phyloP scores from a whole-genome alignment of 176 grass and related monocot species.

The Oryza rufipogon region DNA sequence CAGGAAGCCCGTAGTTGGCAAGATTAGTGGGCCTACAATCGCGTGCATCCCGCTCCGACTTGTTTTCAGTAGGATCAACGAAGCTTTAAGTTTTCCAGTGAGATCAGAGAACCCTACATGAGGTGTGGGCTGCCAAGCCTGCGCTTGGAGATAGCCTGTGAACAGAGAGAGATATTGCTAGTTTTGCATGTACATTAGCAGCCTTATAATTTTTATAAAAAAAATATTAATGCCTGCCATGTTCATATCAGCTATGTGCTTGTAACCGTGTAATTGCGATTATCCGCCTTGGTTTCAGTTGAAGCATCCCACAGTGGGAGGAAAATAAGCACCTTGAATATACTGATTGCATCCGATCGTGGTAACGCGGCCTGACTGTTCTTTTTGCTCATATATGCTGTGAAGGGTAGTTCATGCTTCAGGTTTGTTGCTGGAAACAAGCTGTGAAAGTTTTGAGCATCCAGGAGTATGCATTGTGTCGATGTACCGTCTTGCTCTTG shows the following conservation, averaged over 20 bases:
- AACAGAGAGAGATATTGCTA: conserved; percentile 36
- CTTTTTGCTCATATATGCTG: neutral
- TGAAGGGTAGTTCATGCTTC: neutral
- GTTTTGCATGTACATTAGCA: conserved; percentile 55
- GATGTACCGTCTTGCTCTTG: neutral
- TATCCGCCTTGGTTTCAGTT: conserved; percentile 19
- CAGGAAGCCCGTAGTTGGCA: conserved; percentile 63
- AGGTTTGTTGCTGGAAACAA: neutral
- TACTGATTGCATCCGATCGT: conserved; percentile 10
- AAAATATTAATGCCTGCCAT: conserved; percentile 36
- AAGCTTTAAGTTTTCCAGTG: conserved; percentile 72
- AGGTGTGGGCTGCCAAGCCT: conserved; percentile 28
- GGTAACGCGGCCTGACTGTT: neutral
- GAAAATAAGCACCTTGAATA: conserved; percentile 52
- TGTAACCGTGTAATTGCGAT: conserved; percentile 40
- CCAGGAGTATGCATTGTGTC: too few relatives aligned
- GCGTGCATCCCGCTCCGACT: conserved; percentile 84
- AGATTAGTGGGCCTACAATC: conserved; percentile 59
- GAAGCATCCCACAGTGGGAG: conserved; percentile 23
- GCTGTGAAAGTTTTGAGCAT: neutral
- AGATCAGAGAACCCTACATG: conserved; percentile 61
- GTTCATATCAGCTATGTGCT: conserved; percentile 44
- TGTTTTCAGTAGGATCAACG: conserved; percentile 98
- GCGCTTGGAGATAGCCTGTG: conserved; percentile 21
- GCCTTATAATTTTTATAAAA: conserved; percentile 13